A percentile compares a stretch with the other conserved stretches of the same genome.
phyloP scores from a whole-genome alignment of 768 basidiomycete genomes.

The Suillus cothurnatus region DNA sequence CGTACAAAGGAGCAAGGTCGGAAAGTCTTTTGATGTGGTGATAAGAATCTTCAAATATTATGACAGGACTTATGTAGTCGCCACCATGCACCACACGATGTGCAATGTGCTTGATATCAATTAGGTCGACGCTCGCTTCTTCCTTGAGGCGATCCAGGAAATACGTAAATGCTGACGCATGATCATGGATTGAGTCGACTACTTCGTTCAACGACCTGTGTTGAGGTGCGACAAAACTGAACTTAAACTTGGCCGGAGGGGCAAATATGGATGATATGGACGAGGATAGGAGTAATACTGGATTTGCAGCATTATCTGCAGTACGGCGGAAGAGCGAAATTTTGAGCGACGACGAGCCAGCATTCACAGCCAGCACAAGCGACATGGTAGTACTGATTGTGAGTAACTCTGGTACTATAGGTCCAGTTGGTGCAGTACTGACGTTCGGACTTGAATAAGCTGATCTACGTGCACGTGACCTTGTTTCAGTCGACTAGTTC shows the following conservation, averaged over 20 bases:
- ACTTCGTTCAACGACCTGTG: conserved; percentile 22
- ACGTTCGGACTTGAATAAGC: background rate
- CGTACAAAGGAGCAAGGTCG: conserved; percentile 79
- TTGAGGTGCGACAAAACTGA: conserved; percentile 26
- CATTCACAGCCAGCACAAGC: conserved; percentile 71
- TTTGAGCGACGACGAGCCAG: conserved; percentile 88
- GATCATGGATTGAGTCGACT: conserved; percentile 49
- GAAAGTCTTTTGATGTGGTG: conserved; percentile 75
- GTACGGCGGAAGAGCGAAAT: conserved; percentile 61
- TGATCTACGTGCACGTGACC: conserved; percentile 1
- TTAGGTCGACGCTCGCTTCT: conserved; percentile 43
- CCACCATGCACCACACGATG: conserved; percentile 91
- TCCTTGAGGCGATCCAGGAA: conserved; percentile 53
- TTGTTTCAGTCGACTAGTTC: background rate
- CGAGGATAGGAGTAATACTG: conserved; percentile 50
- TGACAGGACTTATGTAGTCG: conserved; percentile 67
- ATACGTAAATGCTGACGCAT: conserved; percentile 61
- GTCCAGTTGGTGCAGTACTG: background rate
- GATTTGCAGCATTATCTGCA: conserved; percentile 31
- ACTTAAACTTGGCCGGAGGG: conserved; percentile 54
- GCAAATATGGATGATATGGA: conserved; percentile 60
- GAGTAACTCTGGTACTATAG: background rate
- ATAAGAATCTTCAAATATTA: conserved; percentile 67
- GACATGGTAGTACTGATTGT: conserved; percentile 18
- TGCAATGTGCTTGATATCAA: conserved; percentile 56